These are phyloP conservation scores for Xylaria palmicola DNA, from an alignment of 495 filamentous ascomycete genomes.

Conservation along the genomic window DNA sequence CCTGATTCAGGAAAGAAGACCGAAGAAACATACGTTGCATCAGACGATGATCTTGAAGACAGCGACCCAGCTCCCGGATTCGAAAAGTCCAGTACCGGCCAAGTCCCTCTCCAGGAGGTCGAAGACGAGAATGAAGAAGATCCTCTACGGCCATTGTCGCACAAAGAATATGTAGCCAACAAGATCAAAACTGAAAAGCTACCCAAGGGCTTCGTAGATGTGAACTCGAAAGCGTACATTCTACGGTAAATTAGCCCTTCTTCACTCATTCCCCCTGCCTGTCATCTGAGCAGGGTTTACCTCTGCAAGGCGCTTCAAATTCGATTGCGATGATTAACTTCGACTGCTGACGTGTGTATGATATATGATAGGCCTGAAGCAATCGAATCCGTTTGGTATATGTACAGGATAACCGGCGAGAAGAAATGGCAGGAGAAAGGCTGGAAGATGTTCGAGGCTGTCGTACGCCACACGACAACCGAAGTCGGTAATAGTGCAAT, in stretches of 20 bases:
- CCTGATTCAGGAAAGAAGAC: neutral
- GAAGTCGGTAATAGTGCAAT: conserved; percentile 71
- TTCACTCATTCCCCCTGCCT: neutral
- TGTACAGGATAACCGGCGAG: conserved; percentile 89
- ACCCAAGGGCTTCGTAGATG: conserved; percentile 62
- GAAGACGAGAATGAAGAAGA: conserved; percentile 24
- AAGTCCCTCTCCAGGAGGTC: conserved; percentile 28
- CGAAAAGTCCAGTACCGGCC: conserved; percentile 6
- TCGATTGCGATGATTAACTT: neutral
- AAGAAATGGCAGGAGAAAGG: conserved; percentile 77
- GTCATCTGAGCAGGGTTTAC: neutral
- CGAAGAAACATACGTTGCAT: neutral
- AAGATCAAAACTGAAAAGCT: conserved; percentile 61
- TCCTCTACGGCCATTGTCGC: conserved; percentile 48
- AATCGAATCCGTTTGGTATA: conserved; percentile 93
- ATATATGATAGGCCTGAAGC: conserved; percentile 72
- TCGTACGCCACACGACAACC: conserved; percentile 64
- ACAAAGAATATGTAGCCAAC: conserved; percentile 62
- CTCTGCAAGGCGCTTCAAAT: neutral
- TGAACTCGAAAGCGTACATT: conserved; percentile 66
- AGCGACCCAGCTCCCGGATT: conserved; percentile 10
- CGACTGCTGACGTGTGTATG: conserved; percentile 17
- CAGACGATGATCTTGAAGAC: conserved; percentile 22
- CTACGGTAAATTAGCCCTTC: conserved; percentile 56
- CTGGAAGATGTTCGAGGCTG: conserved; percentile 85